phyloP scores from a whole-genome alignment of 257 asterid species.

The Plantago elongata region DNA sequence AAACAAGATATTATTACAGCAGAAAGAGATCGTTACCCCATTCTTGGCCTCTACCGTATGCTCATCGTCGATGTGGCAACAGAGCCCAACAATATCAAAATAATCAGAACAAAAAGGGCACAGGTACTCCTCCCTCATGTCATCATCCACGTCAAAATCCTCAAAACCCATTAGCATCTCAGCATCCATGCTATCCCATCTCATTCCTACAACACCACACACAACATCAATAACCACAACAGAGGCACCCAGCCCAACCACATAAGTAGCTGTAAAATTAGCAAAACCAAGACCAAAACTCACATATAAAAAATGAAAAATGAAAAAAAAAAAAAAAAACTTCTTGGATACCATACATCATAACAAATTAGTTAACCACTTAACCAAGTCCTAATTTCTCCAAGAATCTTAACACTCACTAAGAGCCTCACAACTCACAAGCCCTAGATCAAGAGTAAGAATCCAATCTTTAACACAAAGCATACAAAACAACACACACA shows the following conservation, averaged over 20 bases:
- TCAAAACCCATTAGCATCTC: conserved; percentile 71
- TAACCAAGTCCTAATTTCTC: not conserved
- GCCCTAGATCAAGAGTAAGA: not conserved
- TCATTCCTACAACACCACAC: conserved; percentile 33
- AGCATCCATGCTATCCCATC: conserved; percentile 53
- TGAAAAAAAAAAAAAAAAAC: not conserved
- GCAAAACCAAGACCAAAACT: not conserved
- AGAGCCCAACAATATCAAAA: conserved; percentile 62
- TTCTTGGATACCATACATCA: not conserved
- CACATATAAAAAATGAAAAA: not conserved
- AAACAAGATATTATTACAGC: not conserved
- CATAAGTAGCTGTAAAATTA: not conserved
- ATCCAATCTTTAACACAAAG: not conserved
- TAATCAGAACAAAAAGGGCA: conserved; percentile 67
- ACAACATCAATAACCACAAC: conserved; percentile 7
- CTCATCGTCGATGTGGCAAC: conserved; percentile 75
- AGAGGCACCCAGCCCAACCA: not conserved
- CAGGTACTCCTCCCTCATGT: conserved; percentile 57
- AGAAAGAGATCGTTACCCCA: conserved; percentile 41
- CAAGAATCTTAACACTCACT: not conserved
- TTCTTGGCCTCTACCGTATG: conserved; percentile 65
- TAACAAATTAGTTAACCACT: not conserved
- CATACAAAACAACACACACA: not conserved
- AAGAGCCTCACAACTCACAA: not conserved
- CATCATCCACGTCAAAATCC: conserved; percentile 57